A percentile compares a stretch with the other conserved stretches of the same genome.
Conservation (phyloP, 2,329 filamentous ascomycete species). For the Pseudogymnoascus sp. region DNA sequence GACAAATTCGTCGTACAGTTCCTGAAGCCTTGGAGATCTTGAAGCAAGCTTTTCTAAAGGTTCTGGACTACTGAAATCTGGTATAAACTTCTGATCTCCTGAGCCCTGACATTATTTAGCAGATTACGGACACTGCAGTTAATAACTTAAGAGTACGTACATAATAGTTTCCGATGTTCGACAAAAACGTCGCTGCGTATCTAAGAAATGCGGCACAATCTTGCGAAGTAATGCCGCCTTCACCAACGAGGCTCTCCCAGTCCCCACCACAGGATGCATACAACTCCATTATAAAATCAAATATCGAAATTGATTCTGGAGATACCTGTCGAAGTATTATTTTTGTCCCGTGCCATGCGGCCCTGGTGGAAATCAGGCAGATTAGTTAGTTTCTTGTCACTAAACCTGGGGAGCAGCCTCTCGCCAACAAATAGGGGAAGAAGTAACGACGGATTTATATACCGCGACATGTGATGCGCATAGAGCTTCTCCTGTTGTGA, state of each 20-base stretch:
- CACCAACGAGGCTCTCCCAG: slow-evolving; percentile 38
- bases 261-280: slow-evolving; percentile 41
- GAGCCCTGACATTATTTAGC: slow-evolving; percentile 33
- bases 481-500: slow-evolving; percentile 51
- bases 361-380: slow-evolving; percentile 30
- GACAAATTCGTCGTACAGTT: slow-evolving; percentile 35
- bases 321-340: slow-evolving; percentile 52
- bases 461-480: slow-evolving; percentile 49
- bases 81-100: slow-evolving; percentile 53
- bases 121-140: not conserved
- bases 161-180: slow-evolving; percentile 53
- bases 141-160: slow-evolving; percentile 19
- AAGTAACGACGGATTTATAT: slow-evolving; percentile 9
- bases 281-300: slow-evolving; percentile 49
- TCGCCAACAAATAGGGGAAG: too few species aligned
- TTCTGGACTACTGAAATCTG: slow-evolving; percentile 34
- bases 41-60: slow-evolving; percentile 37
- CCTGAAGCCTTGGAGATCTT: slow-evolving; percentile 33
- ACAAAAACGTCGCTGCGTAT: slow-evolving; percentile 49
- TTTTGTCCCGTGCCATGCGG: slow-evolving; percentile 46
- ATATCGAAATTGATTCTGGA: slow-evolving; percentile 47
- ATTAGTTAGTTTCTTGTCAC: not conserved
- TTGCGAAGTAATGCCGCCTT: slow-evolving; percentile 33
- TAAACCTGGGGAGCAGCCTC: not conserved
- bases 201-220: slow-evolving; percentile 36